Base-by-base conservation (phyloP, 306 rosid species). In the Begonia masoniana region DNA sequence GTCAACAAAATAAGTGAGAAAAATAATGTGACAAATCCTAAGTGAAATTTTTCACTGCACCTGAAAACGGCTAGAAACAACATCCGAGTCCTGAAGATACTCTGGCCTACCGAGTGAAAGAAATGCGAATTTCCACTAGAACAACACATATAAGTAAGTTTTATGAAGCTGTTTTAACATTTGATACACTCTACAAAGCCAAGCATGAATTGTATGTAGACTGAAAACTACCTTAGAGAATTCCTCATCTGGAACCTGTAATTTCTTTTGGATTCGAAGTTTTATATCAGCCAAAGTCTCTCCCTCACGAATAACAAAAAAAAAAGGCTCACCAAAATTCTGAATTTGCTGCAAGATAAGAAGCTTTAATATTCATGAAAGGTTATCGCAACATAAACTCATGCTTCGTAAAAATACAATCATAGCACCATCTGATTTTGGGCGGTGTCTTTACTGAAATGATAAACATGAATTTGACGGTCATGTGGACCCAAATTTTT, bases 81-180 rank as follows among this genome's bases (percentile, higher is more conserved):
- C 57, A 57, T 87, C 96, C 14, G 80, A 59, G 68, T 87, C 96
- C 63, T 75, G 87, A 50, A 87, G 96, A 63, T 87, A 87, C 52
- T 87, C 94, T 15, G 96, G 96, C 53, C 94, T 91, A 66, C 96
- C 96, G 21, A 84, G 71, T 3, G 94, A 83, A 55, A 87, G 73
- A 65, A 83, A 83, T 31, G 96, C 96, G 77, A 87, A 83, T 65
- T 79, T 87, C 96, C 88, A 87, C 96, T 87, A 82, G 53, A 66
- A 65, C 66, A 61, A 53, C 57, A 59, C 3, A 10, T 6, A 58
- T 51, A 24, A 23, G 42, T 15, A 49, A 65, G 48, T 50, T 46
- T 56, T 26, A 50, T 15, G 16, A 12, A 54, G 31, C 16, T 71
- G 54, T n/a, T 36, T 10, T 5, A 21, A 16, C 39, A 36, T 23